phyloP scores from a whole-genome alignment of 441 rosid genomes.

The Melastoma candidum region DNA sequence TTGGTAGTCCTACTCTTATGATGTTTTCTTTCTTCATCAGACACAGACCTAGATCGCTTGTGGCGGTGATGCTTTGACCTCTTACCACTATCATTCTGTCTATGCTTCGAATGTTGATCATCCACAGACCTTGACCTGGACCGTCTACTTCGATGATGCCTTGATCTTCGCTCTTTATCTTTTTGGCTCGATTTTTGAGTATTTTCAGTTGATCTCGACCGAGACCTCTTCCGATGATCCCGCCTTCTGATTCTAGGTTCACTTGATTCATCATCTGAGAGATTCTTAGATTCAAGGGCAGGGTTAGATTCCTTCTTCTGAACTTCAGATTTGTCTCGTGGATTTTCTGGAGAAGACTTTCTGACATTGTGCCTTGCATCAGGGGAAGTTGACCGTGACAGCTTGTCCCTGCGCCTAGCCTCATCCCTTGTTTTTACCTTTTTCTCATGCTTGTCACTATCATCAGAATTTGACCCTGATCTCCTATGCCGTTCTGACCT shows the following conservation, averaged over 20 bases:
- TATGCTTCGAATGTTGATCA: conserved; percentile 11
- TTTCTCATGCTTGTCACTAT: conserved; percentile 27
- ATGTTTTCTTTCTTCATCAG: conserved; percentile 11
- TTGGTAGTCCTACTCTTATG: conserved; percentile 18
- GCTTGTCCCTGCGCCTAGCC: conserved; percentile 35
- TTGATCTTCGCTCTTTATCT: conserved; percentile 22
- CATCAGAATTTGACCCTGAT: conserved; percentile 60
- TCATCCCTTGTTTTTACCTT: conserved; percentile 30
- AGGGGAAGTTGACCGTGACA: conserved; percentile 48
- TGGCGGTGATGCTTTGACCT: conserved; percentile 6
- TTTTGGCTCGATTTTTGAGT: conserved; percentile 18
- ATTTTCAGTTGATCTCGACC: conserved; percentile 32
- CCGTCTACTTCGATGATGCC: conserved; percentile 6
- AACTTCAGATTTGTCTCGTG: conserved; percentile 38
- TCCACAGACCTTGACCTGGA: conserved; percentile 17
- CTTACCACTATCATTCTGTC: conserved; percentile 2
- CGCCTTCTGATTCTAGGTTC: conserved; percentile 41
- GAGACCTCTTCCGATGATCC: conserved; percentile 35
- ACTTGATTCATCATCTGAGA: conserved; percentile 25
- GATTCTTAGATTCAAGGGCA: conserved; percentile 38
- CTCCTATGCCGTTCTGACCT: conserved; percentile 36
- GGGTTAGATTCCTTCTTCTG: conserved; percentile 34
- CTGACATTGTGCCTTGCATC: conserved; percentile 33
- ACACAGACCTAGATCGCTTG: conserved; percentile 15
- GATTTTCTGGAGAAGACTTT: conserved; percentile 41